These are phyloP conservation scores for Exophiala phaeomuriformis DNA, from an alignment of 2,329 filamentous ascomycete genomes.

Conservation along the genomic window DNA sequence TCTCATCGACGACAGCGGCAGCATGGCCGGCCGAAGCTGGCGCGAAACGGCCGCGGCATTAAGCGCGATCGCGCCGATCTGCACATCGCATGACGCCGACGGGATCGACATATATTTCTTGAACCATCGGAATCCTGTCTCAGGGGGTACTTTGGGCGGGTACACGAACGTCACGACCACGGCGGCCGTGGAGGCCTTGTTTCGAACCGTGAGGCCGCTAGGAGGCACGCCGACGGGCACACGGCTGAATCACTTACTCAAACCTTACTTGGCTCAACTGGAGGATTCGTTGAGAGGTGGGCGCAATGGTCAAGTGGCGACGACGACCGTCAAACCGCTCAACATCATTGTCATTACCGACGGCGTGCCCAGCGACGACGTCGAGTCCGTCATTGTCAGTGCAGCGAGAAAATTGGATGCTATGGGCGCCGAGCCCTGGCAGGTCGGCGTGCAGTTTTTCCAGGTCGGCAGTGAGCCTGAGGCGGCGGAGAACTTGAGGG, in stretches of 20 bases:
- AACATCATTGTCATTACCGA: constrained; percentile 94
- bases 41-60: constrained; percentile 64
- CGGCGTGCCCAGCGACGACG: constrained; percentile 71
- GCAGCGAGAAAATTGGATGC: constrained; percentile 64
- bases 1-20: constrained; percentile 84
- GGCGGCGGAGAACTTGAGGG: constrained; percentile 58
- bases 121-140: constrained; percentile 50
- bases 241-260: constrained; percentile 63
- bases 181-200: constrained; percentile 58
- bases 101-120: constrained; percentile 90
- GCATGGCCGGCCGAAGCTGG: constrained; percentile 76
- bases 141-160: constrained; percentile 42
- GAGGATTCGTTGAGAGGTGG: constrained; percentile 37
- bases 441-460: constrained; percentile 92
- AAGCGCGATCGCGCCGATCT: constrained; percentile 69
- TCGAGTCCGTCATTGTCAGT: constrained; percentile 60
- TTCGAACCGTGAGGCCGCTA: constrained; percentile 56
- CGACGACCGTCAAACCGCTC: constrained; percentile 58
- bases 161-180: constrained; percentile 60
- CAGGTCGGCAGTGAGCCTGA: constrained; percentile 70
- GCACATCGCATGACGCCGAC: constrained; percentile 69
- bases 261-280: constrained; percentile 59
- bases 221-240: constrained; percentile 68
- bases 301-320: constrained; percentile 33
- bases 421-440: constrained; percentile 64